phyloP scores from a whole-genome alignment of 176 grass and related monocot species.

The Juncus inflexus region DNA sequence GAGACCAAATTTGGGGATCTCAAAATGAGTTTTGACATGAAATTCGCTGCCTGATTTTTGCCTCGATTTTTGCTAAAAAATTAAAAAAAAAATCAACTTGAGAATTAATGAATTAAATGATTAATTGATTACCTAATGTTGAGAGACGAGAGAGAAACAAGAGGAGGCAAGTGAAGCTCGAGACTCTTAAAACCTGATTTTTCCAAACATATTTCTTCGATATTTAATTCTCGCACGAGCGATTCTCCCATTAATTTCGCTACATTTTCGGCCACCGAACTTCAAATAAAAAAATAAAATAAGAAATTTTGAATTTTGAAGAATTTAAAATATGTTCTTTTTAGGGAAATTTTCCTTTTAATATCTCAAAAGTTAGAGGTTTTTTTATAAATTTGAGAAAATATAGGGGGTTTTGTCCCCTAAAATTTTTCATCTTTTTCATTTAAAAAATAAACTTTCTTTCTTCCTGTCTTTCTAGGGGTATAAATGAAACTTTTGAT shows the following conservation, averaged over 20 bases:
- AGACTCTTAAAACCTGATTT: conserved; percentile 36
- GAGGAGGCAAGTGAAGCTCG: conserved; percentile 27
- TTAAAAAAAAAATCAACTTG: conserved; percentile 8
- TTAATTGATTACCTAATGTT: conserved; percentile 41
- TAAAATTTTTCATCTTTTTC: not conserved
- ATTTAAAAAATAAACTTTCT: not conserved
- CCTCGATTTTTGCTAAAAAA: conserved; percentile 43
- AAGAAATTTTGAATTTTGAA: not conserved
- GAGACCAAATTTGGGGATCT: conserved; percentile 33
- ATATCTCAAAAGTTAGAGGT: too few relatives aligned
- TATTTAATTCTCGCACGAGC: conserved; percentile 34
- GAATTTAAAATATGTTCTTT: too few relatives aligned
- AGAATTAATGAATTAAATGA: conserved; percentile 18
- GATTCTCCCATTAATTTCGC: conserved; percentile 40
- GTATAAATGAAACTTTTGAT: not conserved
- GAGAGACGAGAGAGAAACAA: conserved; percentile 29
- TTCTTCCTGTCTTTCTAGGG: not conserved
- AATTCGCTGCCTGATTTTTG: conserved; percentile 32
- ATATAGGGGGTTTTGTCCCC: too few relatives aligned
- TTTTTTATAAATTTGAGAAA: too few relatives aligned
- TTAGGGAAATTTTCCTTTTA: too few relatives aligned
- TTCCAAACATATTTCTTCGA: conserved; percentile 46
- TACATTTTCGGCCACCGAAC: conserved; percentile 32
- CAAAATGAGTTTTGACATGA: conserved; percentile 30
- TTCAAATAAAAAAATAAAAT: conserved; percentile 1